phyloP scores from a whole-genome alignment of 2,329 filamentous ascomycete species.

The Berkeleyomyces basicola region DNA sequence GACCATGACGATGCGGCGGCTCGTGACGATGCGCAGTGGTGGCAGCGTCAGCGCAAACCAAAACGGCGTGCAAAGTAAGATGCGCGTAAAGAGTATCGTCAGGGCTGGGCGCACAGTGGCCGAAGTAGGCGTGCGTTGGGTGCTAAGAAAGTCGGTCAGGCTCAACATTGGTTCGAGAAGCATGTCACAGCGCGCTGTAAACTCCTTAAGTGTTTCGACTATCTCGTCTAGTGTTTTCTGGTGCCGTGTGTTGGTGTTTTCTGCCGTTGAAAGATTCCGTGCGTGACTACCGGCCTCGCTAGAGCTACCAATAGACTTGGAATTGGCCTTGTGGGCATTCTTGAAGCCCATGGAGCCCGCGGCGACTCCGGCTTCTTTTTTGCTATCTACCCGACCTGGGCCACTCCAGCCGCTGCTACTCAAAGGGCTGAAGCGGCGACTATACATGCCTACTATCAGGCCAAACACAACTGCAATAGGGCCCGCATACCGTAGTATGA shows the following conservation, averaged over 20 bases:
- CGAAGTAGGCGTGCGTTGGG: conserved; percentile 75
- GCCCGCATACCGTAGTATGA: conserved; percentile 63
- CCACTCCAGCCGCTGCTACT: conserved; percentile 65
- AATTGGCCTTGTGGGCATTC: conserved; percentile 19
- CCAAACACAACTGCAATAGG: conserved; percentile 65
- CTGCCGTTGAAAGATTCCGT: conserved; percentile 28
- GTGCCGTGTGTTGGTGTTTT: conserved; percentile 51
- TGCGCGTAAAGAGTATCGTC: conserved; percentile 75
- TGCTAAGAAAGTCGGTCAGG: conserved; percentile 84
- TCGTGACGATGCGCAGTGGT: conserved; percentile 71
- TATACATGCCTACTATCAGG: conserved; percentile 85
- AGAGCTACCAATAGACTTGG: conserved; percentile 13
- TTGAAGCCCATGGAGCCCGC: conserved; percentile 17
- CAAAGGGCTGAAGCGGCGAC: conserved; percentile 71
- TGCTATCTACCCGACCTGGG: conserved; percentile 21
- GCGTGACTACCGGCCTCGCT: conserved; percentile 22
- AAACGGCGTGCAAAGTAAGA: conserved; percentile 71
- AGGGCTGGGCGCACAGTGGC: conserved; percentile 82
- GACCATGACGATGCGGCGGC: conserved; percentile 65
- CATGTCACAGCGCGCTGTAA: conserved; percentile 84
- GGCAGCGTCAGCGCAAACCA: conserved; percentile 75
- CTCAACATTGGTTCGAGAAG: conserved; percentile 76
- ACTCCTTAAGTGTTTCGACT: conserved; percentile 76
- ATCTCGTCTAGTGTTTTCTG: conserved; percentile 97
- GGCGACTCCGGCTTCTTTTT: not conserved